Evolutionary conservation across 257 asterid species (phyloP).

Genomic region (Solanum peruvianum): DNA sequence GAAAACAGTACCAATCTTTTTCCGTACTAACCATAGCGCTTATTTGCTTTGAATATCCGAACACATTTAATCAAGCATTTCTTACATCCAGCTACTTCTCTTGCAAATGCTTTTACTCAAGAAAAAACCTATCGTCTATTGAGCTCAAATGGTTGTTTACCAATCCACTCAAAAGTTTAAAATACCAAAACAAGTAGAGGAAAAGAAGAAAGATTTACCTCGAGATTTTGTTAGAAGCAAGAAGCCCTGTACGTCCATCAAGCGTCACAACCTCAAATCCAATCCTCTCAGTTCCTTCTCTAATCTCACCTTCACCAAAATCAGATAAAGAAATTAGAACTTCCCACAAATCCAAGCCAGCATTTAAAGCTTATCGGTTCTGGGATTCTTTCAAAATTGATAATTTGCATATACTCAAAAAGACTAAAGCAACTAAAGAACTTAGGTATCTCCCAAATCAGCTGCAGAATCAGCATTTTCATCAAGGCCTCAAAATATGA

Average conservation of each 20-base stretch:
- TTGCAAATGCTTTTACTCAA: not conserved
- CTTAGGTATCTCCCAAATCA: not conserved
- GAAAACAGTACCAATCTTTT: not conserved
- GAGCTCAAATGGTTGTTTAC: not conserved
- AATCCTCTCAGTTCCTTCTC: constrained; percentile 64
- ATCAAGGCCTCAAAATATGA: not conserved
- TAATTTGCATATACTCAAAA: not conserved
- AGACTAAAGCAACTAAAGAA: not conserved
- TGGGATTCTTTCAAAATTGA: not conserved
- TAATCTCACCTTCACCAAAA: constrained; percentile 46
- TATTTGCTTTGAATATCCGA: not conserved
- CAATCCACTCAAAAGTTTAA: not conserved
- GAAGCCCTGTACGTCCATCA: constrained; percentile 61
- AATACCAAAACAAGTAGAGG: not conserved
- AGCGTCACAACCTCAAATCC: constrained; percentile 81
- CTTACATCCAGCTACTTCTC: not conserved
- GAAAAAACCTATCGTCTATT: not conserved
- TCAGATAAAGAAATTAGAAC: not conserved
- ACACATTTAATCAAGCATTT: not conserved
- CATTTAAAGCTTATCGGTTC: not conserved
- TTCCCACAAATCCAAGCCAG: not conserved
- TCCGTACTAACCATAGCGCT: not conserved
- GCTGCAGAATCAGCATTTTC: not conserved
- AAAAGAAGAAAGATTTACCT: constrained; percentile 21
- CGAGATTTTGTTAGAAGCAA: constrained; percentile 43